Base-by-base conservation (phyloP, 2,329 filamentous ascomycete species). In the Graphilbum ipis-grandicollis region DNA sequence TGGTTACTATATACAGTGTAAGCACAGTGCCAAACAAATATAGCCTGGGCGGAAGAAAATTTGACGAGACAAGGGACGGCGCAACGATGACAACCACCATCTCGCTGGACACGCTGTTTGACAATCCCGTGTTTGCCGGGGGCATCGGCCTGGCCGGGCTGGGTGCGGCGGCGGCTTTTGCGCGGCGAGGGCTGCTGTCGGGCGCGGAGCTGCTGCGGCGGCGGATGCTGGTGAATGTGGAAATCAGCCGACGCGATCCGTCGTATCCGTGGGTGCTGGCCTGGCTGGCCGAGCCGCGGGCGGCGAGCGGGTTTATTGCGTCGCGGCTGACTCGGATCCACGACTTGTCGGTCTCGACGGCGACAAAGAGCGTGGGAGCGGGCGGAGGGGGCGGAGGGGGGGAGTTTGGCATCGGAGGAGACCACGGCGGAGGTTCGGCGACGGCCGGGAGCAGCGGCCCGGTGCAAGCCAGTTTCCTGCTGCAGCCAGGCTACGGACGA, bases 211-310 rank as follows among this genome's bases (percentile, higher is more conserved):
- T 92, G 39, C 60, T 93, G 40, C 80, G 83, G 35, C 76, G 79
- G 37, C 82, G 88, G 34, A 74, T 98, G 59, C 75, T 98, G 22
- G 83, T 96, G 48, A 85, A 94, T 50, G 75, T 98, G 49, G 90
- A 98, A 57, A 93, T 98, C 56, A 88, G 82, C 55, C 81, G 84
- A 52, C 82, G 88, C 49, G 90, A 98, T 58, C 75, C 84, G 32
- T 86, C 88, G 2, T 98, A 96, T 54, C 76, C 76, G 30, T 96
- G 86, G 88, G 75, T 98, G 31, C 67, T 98, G 9, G 78, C 86
- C 45, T 98, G 90, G 86, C 80, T 98, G 54, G 86, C 85, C 7
- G 70, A 83, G 39, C 83, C 84, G 45, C 82, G 85, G 36, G 68
- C 75, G 38, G 56, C 63, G 50, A 62, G 50, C 47, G 81, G 65